Conservation (phyloP, 169 alveolate species). For the Eimeria mitis region DNA sequence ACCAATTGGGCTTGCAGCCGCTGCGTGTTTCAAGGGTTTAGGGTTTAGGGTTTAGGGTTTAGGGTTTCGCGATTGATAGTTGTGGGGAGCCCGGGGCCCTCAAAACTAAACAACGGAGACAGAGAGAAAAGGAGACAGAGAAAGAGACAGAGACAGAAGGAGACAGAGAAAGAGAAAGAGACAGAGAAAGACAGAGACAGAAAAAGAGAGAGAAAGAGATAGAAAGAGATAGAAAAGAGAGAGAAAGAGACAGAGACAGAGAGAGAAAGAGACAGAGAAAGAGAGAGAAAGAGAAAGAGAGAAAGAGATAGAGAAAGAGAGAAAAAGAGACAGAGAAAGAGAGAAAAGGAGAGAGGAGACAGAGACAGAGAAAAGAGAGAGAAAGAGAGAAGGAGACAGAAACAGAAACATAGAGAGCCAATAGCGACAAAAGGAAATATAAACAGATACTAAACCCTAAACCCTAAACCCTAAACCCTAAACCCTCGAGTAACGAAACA, state of each 20-base stretch:
- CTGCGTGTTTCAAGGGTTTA: not conserved
- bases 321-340: too few species aligned
- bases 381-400: not conserved
- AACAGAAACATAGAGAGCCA: not conserved
- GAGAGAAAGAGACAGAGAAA: not conserved
- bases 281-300: not conserved
- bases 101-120: too few species aligned
- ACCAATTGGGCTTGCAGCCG: not conserved
- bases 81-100: too few species aligned
- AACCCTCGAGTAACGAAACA: too few species aligned
- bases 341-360: too few species aligned
- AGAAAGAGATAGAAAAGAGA: too few species aligned
- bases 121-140: too few species aligned
- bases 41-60: conserved; percentile 1
- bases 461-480: not conserved
- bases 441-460: not conserved
- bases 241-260: not conserved
- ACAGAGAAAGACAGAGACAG: not conserved
- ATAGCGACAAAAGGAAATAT: too few species aligned
- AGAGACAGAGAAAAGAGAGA: too few species aligned
- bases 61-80: not conserved
- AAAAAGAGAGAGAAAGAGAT: not conserved
- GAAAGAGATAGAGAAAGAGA: too few species aligned
- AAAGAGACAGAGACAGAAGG: too few species aligned
- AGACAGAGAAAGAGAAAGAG: not conserved